Conservation (phyloP, 805 yeast genomes). For the Pichia phayaonensis region DNA sequence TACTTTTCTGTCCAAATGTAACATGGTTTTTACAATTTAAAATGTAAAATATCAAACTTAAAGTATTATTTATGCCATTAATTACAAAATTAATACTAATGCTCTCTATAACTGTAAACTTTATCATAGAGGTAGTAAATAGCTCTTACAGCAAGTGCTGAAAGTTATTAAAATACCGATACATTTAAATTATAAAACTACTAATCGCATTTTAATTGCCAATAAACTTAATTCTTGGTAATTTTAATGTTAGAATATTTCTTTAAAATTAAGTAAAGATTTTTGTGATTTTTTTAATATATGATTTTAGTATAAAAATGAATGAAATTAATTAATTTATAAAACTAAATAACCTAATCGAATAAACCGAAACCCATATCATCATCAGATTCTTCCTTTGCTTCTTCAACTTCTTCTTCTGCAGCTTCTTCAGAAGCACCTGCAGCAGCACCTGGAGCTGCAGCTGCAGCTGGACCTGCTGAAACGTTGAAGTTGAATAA, state of each 20-base stretch:
- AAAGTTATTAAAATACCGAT: too few relatives aligned
- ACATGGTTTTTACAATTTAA: background rate
- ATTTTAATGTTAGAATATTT: too few relatives aligned
- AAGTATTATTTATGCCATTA: too few relatives aligned
- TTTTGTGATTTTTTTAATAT: background rate
- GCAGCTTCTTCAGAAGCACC: conserved; percentile 41
- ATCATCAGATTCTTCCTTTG: conserved; percentile 63
- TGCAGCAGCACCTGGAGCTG: conserved; percentile 39
- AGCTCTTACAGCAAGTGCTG: too few relatives aligned
- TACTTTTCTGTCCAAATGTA: background rate
- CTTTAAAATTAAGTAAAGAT: background rate
- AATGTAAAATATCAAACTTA: background rate
- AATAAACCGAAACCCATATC: conserved; percentile 91
- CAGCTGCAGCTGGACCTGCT: conserved; percentile 44
- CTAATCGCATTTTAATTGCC: too few relatives aligned
- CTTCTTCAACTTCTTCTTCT: conserved; percentile 57
- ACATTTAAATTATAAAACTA: too few relatives aligned
- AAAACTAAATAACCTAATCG: conserved; percentile 41
- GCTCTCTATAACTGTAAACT: too few relatives aligned
- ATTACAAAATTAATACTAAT: too few relatives aligned
- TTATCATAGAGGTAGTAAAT: too few relatives aligned
- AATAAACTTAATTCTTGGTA: too few relatives aligned
- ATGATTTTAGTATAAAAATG: background rate
- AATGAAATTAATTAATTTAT: background rate
- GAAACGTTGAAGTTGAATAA: conserved; percentile 49